These are phyloP conservation scores for Phlebiopsis flavidoalba DNA, from an alignment of 768 basidiomycete genomes.

Conservation along the genomic window DNA sequence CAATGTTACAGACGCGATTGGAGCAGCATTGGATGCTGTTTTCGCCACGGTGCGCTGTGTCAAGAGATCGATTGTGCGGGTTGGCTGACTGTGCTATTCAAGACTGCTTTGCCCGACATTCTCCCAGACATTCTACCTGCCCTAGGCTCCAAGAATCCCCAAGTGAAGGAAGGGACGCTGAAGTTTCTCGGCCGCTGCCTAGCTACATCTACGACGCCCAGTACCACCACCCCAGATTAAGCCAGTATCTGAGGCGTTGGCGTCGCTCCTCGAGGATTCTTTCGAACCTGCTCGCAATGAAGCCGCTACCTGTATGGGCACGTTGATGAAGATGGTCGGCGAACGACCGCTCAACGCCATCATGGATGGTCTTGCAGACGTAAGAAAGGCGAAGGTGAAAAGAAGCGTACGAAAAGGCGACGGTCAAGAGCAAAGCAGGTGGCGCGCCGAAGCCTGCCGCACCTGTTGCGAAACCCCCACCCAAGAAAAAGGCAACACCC, in stretches of 20 bases:
- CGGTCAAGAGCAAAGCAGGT: constrained; percentile 83
- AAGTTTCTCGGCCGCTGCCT: constrained; percentile 84
- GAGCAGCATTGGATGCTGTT: constrained; percentile 82
- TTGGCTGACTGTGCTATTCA: constrained; percentile 11
- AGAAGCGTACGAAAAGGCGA: constrained; percentile 87
- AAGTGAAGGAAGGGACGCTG: constrained; percentile 90
- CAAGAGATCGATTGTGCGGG: constrained; percentile 1
- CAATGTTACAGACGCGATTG: constrained; percentile 86
- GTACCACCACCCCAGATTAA: constrained; percentile 77
- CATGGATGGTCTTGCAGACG: constrained; percentile 80
- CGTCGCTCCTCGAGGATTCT: constrained; percentile 77
- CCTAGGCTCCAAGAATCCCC: constrained; percentile 89
- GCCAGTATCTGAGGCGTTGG: constrained; percentile 70
- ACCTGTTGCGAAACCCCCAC: constrained; percentile 25
- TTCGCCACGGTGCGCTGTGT: constrained; percentile 63
- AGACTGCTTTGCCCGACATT: constrained; percentile 80
- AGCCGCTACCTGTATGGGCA: constrained; percentile 84
- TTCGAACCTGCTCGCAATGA: constrained; percentile 86
- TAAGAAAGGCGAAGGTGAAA: constrained; percentile 90
- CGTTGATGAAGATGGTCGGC: constrained; percentile 94
- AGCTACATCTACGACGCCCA: constrained; percentile 58
- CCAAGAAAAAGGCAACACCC: constrained; percentile 20
- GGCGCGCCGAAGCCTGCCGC: constrained; percentile 43
- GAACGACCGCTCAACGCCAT: constrained; percentile 86
- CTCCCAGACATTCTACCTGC: constrained; percentile 76